Percentiles rank a stretch among this genome's conserved stretches.
Conservation (phyloP, 164 flowering plant genomes). For the Brasenia schreberi region DNA sequence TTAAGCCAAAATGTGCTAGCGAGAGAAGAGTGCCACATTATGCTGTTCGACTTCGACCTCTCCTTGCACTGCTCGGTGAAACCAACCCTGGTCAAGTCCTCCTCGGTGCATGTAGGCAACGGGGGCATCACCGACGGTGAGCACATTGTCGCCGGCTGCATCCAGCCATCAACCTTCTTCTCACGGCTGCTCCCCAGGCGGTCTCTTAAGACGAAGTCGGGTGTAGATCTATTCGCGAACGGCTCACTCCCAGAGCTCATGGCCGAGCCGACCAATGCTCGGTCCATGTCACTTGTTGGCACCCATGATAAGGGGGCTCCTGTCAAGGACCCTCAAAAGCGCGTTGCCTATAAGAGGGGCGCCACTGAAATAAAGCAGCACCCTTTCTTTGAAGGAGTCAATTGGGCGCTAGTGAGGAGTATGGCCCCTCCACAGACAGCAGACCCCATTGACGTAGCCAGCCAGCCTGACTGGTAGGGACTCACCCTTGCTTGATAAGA, state of each 20-base stretch:
- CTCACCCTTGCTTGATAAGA: constrained; percentile 34
- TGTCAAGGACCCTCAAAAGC: constrained; percentile 70
- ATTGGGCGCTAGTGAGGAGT: constrained; percentile 77
- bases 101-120: constrained; percentile 34
- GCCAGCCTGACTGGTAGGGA: constrained; percentile 32
- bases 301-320: constrained; percentile 64
- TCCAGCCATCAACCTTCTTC: constrained; percentile 67
- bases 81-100: constrained; percentile 49
- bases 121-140: constrained; percentile 64
- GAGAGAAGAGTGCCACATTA: constrained; percentile 80
- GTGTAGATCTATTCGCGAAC: constrained; percentile 18
- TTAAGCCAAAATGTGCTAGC: constrained; percentile 75
- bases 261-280: constrained; percentile 72
- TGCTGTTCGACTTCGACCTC: constrained; percentile 83
- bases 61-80: constrained; percentile 62
- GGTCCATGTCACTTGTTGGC: constrained; percentile 84
- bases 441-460: constrained; percentile 37
- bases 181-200: constrained; percentile 50
- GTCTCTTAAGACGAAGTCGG: constrained; percentile 22
- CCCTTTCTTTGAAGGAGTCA: constrained; percentile 74
- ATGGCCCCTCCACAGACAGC: constrained; percentile 78
- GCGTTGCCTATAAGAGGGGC: constrained; percentile 72
- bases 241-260: constrained; percentile 56
- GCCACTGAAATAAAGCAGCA: constrained; percentile 90
- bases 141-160: constrained; percentile 53